Percentiles rank a stretch among this genome's conserved stretches.
Conservation (phyloP, 2,329 filamentous ascomycete genomes). For the Arthrinium puccinioides region DNA sequence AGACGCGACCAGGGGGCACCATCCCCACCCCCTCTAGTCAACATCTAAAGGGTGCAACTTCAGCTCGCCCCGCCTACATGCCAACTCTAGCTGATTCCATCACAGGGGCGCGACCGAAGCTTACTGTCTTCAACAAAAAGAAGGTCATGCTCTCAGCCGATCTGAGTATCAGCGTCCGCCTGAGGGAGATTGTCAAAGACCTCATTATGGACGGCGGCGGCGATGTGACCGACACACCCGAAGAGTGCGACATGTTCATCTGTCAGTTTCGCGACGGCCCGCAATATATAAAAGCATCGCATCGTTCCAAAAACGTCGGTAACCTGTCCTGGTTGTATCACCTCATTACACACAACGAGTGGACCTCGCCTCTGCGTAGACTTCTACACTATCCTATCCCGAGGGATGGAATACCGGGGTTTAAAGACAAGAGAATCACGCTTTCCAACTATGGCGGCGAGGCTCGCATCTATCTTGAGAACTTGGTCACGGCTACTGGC, state of each 20-base stretch:
- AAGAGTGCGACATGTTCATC: conserved; percentile 74
- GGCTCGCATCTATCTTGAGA: conserved; percentile 87
- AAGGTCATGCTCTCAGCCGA: conserved; percentile 72
- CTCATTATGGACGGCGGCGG: conserved; percentile 70
- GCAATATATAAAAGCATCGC: conserved; percentile 71
- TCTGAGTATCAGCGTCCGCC: conserved; percentile 59
- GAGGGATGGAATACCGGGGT: conserved; percentile 68
- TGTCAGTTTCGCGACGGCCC: conserved; percentile 79
- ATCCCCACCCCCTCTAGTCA: conserved; percentile 50
- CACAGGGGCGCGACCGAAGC: conserved; percentile 34
- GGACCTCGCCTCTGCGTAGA: conserved; percentile 76
- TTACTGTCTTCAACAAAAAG: conserved; percentile 71
- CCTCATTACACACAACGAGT: conserved; percentile 80
- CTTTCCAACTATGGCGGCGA: conserved; percentile 96
- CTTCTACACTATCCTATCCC: conserved; percentile 88
- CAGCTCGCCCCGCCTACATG: conserved; percentile 35
- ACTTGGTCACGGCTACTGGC: conserved; percentile 75
- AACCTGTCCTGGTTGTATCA: conserved; percentile 93
- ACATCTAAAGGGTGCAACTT: conserved; percentile 62
- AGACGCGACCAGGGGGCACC: conserved; percentile 44
- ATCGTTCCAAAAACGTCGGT: conserved; percentile 73
- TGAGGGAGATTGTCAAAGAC: conserved; percentile 59
- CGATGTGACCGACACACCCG: conserved; percentile 54
- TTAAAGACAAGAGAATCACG: conserved; percentile 70
- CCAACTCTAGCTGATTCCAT: conserved; percentile 31